Base-by-base conservation (phyloP, 257 asterid species). In the Petunia secreta region DNA sequence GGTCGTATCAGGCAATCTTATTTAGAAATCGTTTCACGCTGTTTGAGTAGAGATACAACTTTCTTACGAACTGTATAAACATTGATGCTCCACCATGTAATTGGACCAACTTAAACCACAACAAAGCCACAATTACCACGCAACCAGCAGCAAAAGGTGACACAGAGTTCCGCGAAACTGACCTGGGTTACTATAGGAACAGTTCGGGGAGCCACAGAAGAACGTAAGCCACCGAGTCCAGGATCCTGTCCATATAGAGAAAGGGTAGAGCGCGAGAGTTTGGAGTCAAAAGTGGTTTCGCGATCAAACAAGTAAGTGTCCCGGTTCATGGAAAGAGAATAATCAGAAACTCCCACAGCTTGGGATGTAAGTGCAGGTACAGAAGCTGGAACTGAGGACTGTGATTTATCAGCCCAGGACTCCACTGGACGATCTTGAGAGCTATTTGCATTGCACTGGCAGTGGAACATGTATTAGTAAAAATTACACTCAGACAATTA, bases 131-230 rank as follows among this genome's bases (percentile, higher is more conserved):
- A 75, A 75, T 43, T 16, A 36, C 36, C 36, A 13, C 50, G 36
- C 10, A n/a, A 11, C 48, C 39, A 25, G 6, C 37, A 58, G 74
- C 13, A 10, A 57, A 43, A 11, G 10, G 40, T 46, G 60, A 10
- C 77, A 46, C 10, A 69, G 6, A 69, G 43, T 25, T 71, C 77
- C 60, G 50, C 63, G 16, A 40, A 77, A 75, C 89, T 83, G 67
- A 94, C 98, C 98, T 92, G 93, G 59, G 98, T 94, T 25, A 94
- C 92, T 64, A 94, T 69, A 48, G 95, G 97, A 69, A 89, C 91
- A 79, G 92, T 6, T 78, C 90, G 94, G 60, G 87, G 88, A 63
- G 85, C 64, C 52, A 85, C 81, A 48, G 94, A 88, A 79, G 91
- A 57, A 79, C 86, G 93, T 77, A 83, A 78, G 66, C 91, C 92